These are phyloP conservation scores for Ustulina deusta DNA, from an alignment of 2,329 filamentous ascomycete species.

Conservation along the genomic window DNA sequence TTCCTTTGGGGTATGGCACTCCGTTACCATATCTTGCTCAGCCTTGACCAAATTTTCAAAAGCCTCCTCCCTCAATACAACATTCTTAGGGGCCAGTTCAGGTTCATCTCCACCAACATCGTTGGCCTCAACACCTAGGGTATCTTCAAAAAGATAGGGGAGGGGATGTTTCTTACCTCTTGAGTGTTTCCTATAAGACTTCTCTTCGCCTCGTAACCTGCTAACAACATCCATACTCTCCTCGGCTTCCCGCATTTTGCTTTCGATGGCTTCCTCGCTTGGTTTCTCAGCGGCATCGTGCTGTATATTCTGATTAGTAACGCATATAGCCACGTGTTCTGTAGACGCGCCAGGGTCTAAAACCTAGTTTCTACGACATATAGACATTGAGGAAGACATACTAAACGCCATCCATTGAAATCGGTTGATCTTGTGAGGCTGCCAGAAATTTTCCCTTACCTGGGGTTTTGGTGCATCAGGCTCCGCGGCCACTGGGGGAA, in stretches of 20 bases:
- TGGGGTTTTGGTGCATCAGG: constrained; percentile 39
- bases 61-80: constrained; percentile 21
- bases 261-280: constrained; percentile 18
- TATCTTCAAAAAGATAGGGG: constrained; percentile 48
- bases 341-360: constrained; percentile 31
- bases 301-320: constrained; percentile 31
- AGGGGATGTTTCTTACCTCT: constrained; percentile 61
- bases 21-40: constrained; percentile 8
- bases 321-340: not conserved
- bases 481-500: constrained; percentile 31
- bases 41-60: constrained; percentile 12
- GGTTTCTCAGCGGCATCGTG: constrained; percentile 39
- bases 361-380: constrained; percentile 34
- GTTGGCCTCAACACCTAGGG: constrained; percentile 52
- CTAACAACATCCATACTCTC: constrained; percentile 57
- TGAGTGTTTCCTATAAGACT: constrained; percentile 46
- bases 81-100: constrained; percentile 42
- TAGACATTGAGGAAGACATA: constrained; percentile 41
- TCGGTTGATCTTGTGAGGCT: constrained; percentile 41
- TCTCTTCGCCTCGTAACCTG: constrained; percentile 54
- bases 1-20: constrained; percentile 1
- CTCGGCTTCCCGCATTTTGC: constrained; percentile 40
- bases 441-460: constrained; percentile 45
- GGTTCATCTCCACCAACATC: constrained; percentile 45
- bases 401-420: constrained; percentile 42